Evolutionary conservation across 2,329 filamentous ascomycete genomes (phyloP).

Genomic region (Diaporthe sp.): DNA sequence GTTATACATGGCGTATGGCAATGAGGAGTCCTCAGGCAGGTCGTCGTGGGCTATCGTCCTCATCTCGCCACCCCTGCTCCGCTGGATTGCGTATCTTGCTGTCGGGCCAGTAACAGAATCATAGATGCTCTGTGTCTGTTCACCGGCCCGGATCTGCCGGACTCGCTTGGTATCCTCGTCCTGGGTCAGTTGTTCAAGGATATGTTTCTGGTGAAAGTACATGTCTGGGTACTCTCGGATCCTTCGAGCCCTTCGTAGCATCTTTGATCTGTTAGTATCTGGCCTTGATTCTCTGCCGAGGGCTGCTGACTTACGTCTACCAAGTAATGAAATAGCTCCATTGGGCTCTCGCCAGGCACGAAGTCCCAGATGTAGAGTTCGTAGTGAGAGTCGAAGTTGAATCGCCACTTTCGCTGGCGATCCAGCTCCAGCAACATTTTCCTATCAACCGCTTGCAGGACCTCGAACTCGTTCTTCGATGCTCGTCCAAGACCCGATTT

Average conservation of each 20-base stretch:
- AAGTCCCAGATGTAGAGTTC: slow-evolving; percentile 51
- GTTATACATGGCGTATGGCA: slow-evolving; percentile 44
- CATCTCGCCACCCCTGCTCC: background rate
- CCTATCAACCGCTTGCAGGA: slow-evolving; percentile 44
- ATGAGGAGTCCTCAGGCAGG: background rate
- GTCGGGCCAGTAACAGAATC: slow-evolving; percentile 43
- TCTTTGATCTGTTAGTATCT: slow-evolving; percentile 40
- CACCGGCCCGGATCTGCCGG: slow-evolving; percentile 46
- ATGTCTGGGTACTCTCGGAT: slow-evolving; percentile 45
- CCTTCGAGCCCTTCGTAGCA: slow-evolving; percentile 47
- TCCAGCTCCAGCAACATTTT: slow-evolving; percentile 46
- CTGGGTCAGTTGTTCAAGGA: slow-evolving; percentile 45
- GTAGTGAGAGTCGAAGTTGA: slow-evolving; percentile 49
- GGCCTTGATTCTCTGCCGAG: background rate
- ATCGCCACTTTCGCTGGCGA: slow-evolving; percentile 44
- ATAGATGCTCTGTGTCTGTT: slow-evolving; percentile 46
- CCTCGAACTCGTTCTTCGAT: slow-evolving; percentile 43
- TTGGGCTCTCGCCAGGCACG: slow-evolving; percentile 42
- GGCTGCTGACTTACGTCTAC: slow-evolving; percentile 11
- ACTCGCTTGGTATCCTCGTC: slow-evolving; percentile 46
- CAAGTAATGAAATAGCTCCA: slow-evolving; percentile 42
- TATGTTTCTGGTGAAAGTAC: slow-evolving; percentile 45
- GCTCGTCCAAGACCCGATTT: slow-evolving; percentile 30
- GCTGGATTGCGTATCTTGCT: slow-evolving; percentile 23
- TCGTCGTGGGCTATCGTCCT: background rate